These are phyloP conservation scores for Scytalidium sp. DNA, from an alignment of 2,329 filamentous ascomycete species.

Conservation along the genomic window DNA sequence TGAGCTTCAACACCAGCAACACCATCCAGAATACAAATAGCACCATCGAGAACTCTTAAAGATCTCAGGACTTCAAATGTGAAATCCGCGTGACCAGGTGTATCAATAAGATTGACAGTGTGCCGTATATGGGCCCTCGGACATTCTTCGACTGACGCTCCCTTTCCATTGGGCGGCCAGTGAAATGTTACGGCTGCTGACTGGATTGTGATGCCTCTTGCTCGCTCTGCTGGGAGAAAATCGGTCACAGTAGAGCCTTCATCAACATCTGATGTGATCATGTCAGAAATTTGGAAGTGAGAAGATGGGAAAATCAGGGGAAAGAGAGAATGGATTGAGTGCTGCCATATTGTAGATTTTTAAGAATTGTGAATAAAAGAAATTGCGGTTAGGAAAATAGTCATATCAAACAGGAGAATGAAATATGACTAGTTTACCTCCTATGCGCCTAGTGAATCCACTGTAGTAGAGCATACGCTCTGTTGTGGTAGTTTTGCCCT, in stretches of 20 bases:
- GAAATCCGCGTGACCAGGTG: conserved; percentile 95
- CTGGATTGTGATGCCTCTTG: conserved; percentile 94
- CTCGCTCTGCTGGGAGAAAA: conserved; percentile 88
- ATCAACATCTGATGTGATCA: conserved; percentile 67
- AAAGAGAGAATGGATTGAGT: not conserved
- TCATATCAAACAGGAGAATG: not conserved
- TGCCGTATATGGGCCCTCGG: conserved; percentile 55
- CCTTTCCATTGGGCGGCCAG: conserved; percentile 65
- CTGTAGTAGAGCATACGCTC: conserved; percentile 99
- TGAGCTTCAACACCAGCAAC: conserved; percentile 95
- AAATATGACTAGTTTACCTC: conserved; percentile 46
- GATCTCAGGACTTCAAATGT: conserved; percentile 95
- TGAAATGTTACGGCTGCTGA: conserved; percentile 94
- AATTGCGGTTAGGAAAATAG: not conserved
- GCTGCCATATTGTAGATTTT: not conserved
- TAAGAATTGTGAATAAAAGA: not conserved
- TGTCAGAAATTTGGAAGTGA: conserved; percentile 1
- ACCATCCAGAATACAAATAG: conserved; percentile 88
- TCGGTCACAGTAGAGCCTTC: conserved; percentile 96
- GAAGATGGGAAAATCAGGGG: not conserved
- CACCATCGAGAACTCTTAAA: conserved; percentile 81
- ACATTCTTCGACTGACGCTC: conserved; percentile 2
- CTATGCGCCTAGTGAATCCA: conserved; percentile 81
- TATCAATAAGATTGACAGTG: conserved; percentile 90
- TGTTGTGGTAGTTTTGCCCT: conserved; percentile 96